These are phyloP conservation scores for Xanthoconium purpureum DNA, from an alignment of 768 basidiomycete species.

Conservation along the genomic window DNA sequence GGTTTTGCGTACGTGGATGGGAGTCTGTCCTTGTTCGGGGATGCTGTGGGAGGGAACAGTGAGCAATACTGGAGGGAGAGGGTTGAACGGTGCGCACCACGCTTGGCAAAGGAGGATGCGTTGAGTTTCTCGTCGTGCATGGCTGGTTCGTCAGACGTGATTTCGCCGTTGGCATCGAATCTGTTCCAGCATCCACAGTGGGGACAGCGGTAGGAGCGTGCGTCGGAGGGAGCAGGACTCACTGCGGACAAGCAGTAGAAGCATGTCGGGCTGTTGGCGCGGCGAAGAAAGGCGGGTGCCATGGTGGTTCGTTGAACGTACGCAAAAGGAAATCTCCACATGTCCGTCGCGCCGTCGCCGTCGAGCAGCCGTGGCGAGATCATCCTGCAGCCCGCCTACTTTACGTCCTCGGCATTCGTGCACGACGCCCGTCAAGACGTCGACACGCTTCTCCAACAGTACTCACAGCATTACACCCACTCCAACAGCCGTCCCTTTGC, in stretches of 20 bases:
- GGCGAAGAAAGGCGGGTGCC: slow-evolving; percentile 45
- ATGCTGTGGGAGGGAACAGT: slow-evolving; percentile 41
- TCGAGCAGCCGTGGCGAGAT: slow-evolving; percentile 59
- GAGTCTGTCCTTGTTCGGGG: slow-evolving; percentile 65
- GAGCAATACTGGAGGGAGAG: neutral
- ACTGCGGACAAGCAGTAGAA: slow-evolving; percentile 65
- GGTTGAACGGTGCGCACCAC: slow-evolving; percentile 46
- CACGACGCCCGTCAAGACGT: slow-evolving; percentile 64
- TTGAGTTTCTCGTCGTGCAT: slow-evolving; percentile 84
- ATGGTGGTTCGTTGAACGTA: slow-evolving; percentile 12
- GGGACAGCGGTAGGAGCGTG: slow-evolving; percentile 61
- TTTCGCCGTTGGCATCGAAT: slow-evolving; percentile 68
- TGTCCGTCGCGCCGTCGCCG: slow-evolving; percentile 51
- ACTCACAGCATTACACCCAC: slow-evolving; percentile 45
- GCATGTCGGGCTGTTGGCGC: slow-evolving; percentile 51
- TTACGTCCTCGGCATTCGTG: slow-evolving; percentile 74
- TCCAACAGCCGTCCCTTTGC: slow-evolving; percentile 49
- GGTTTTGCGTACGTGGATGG: slow-evolving; percentile 65
- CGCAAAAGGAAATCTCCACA: slow-evolving; percentile 24
- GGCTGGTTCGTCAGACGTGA: slow-evolving; percentile 81
- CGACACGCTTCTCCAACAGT: slow-evolving; percentile 47
- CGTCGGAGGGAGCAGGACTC: slow-evolving; percentile 42
- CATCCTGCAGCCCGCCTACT: slow-evolving; percentile 70
- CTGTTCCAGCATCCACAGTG: slow-evolving; percentile 74
- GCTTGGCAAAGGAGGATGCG: slow-evolving; percentile 60